phyloP scores from a whole-genome alignment of 495 filamentous ascomycete species.

The Letharia columbiana region DNA sequence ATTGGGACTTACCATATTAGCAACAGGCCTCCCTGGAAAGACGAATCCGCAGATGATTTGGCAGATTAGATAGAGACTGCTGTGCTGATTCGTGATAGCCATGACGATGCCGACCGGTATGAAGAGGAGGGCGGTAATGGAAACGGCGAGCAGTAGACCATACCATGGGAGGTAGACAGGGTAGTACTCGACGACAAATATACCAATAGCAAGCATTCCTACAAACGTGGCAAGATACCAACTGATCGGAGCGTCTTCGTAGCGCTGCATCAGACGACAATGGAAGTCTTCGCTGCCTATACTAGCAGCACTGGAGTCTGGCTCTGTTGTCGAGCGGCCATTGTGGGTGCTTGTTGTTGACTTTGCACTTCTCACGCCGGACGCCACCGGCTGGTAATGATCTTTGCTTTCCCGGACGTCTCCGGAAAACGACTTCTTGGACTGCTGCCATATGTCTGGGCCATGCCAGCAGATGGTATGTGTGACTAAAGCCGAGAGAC shows the following conservation, averaged over 20 bases:
- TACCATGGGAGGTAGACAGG: conserved; percentile 70
- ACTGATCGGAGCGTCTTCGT: conserved; percentile 63
- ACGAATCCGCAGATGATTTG: conserved; percentile 70
- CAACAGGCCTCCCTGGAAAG: conserved; percentile 74
- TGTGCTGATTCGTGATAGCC: conserved; percentile 78
- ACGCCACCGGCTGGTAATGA: conserved; percentile 24
- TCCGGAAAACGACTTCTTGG: conserved; percentile 22
- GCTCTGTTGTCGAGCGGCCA: conserved; percentile 6
- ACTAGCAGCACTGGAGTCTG: conserved; percentile 9
- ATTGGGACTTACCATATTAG: conserved; percentile 54
- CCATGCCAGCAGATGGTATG: conserved; percentile 70
- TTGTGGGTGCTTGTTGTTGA: conserved; percentile 1
- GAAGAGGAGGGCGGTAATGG: conserved; percentile 63
- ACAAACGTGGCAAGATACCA: conserved; percentile 69
- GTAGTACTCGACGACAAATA: conserved; percentile 81
- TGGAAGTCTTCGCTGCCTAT: conserved; percentile 59
- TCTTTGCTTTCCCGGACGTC: conserved; percentile 17
- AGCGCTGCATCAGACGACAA: conserved; percentile 64
- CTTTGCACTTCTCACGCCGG: neutral
- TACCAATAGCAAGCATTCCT: conserved; percentile 61
- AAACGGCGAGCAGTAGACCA: conserved; percentile 65
- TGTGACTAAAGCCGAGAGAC: conserved; percentile 60
- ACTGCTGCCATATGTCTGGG: conserved; percentile 63
- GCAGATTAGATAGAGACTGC: conserved; percentile 68
- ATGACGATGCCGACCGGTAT: conserved; percentile 78